Evolutionary conservation across 2,329 filamentous ascomycete genomes (phyloP), one percentile per base, ranked within the genome.

Genomic region (Trichoderma sp.): DNA sequence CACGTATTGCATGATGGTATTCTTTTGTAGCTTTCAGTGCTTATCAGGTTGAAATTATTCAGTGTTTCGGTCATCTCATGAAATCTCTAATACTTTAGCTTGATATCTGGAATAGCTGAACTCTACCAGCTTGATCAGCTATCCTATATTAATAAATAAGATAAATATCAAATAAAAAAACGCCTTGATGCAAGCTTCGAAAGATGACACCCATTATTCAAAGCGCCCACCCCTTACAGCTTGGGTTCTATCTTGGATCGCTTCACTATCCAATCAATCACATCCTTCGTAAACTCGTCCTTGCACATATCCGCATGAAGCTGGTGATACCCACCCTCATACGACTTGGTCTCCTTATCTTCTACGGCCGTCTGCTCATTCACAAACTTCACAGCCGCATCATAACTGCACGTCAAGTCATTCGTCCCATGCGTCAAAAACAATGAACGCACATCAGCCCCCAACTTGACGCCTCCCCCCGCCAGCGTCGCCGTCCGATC

Each of bases 271-370:
- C 91, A 94, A 70, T 87, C 84, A 4, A 81, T 84, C 5, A 92
- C 82, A 76, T 93, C 89, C 66, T 83, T 84, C 68, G 81, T 83
- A 72, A 86, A 88, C 72, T 84, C 81, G 68, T 86, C 82, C 75
- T 83, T 85, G 69, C 82, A 85, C 10, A 81, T 77, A 69, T 92
- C 90, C 1, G 85, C 82, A 76, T 92, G 90, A 72, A 92, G 78
- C 81, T 92, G 91, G 81, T 97, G 94, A 78, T 88, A 93, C 77
- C 87, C 92, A 11, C 92, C 94, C 35, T 92, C 88, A 77, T 96
- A 97, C 24, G 83, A 80, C 82, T 88, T 91, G 76, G 93, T 89
- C 72, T 85, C 86, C 76, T 89, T 91, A 78, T 96, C 93, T 73
- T 85, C 81, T 7, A 91, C 82, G 61, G 81, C 79, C 31, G 85